Evolutionary conservation across 2,329 filamentous ascomycete species (phyloP), one percentile per base, ranked within the genome.

Genomic region (Nakataea oryzae): DNA sequence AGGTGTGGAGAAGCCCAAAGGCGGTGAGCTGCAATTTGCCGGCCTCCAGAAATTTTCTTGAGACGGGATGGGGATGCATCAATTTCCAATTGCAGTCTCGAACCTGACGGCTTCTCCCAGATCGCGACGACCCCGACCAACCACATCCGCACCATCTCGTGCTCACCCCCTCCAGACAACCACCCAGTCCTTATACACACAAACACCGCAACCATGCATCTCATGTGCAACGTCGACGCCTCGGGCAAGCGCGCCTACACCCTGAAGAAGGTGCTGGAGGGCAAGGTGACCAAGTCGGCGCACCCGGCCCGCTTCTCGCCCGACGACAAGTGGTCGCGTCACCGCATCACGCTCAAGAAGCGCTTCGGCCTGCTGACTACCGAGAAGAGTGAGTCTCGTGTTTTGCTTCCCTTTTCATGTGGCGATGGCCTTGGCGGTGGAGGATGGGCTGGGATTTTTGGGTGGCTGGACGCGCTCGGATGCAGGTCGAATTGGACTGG

Each of bases 261-360:
- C 58, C 86, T 97, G 67, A 93, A 97, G 80, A 97, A 97, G 81
- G 85, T 96, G 68, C 80, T 83, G 70, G 82, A 86, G 69, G 89
- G 89, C 72, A 86, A 92, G 73, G 91, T 97, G 72, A 96, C 93
- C 75, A 96, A 96, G 83, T 95, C 90, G 61, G 95, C 95, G 62
- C 93, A 97, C 79, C 93, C 95, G 58, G 95, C 95, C 56, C 85
- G 95, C 69, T 99, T 97, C 82, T 96, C 91, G 58, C 95, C 95
- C 66, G 95, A 99, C 78, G 95, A 99, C 83, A 96, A 97, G 83
- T 97, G 96, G 84, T 96, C 92, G 72, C 90, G 91, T 73, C 93
- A 97, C 79, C 87, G 95, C 69, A 92, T 97, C 59, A 96, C 92
- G 26, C 83, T 97, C 71, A 96, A 97, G 87, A 92, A 90, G 81